phyloP scores from a whole-genome alignment of 495 filamentous ascomycete species.

The Cercophora scortea region DNA sequence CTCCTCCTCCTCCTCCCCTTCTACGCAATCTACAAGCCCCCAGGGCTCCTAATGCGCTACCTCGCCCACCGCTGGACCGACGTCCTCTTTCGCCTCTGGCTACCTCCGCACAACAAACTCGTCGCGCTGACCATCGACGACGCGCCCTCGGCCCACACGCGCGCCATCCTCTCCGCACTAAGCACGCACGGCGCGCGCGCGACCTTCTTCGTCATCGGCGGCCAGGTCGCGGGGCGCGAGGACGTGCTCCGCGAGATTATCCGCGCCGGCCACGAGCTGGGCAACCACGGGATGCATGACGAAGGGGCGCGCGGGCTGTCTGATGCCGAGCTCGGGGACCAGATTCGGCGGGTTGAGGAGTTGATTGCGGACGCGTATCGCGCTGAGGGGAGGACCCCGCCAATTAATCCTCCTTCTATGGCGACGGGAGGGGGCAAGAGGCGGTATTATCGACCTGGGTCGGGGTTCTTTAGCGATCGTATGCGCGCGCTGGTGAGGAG shows the following conservation, averaged over 20 bases:
- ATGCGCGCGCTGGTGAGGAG: slow-evolving; percentile 50
- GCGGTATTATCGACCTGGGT: slow-evolving; percentile 68
- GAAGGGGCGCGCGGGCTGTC: slow-evolving; percentile 52
- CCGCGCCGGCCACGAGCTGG: slow-evolving; percentile 60
- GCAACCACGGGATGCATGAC: slow-evolving; percentile 81
- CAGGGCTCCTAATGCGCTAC: slow-evolving; percentile 54
- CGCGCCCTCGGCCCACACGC: slow-evolving; percentile 64
- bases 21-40: slow-evolving; percentile 68
- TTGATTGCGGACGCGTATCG: slow-evolving; percentile 50
- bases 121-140: slow-evolving; percentile 83
- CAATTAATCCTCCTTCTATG: not conserved
- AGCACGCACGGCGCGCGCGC: slow-evolving; percentile 49
- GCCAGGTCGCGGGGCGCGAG: slow-evolving; percentile 58
- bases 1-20: slow-evolving; percentile 47
- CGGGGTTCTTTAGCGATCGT: slow-evolving; percentile 64
- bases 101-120: slow-evolving; percentile 44
- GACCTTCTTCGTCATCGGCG: slow-evolving; percentile 76
- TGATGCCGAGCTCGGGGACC: slow-evolving; percentile 29
- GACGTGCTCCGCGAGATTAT: slow-evolving; percentile 52
- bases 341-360: slow-evolving; percentile 37
- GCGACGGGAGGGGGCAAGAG: not conserved
- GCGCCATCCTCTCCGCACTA: slow-evolving; percentile 59
- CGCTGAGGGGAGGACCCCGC: slow-evolving; percentile 24
- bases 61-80: slow-evolving; percentile 65
- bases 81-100: slow-evolving; percentile 60